Conservation (phyloP, 352 stramenopile genomes). For the Pythium plurisporium region DNA sequence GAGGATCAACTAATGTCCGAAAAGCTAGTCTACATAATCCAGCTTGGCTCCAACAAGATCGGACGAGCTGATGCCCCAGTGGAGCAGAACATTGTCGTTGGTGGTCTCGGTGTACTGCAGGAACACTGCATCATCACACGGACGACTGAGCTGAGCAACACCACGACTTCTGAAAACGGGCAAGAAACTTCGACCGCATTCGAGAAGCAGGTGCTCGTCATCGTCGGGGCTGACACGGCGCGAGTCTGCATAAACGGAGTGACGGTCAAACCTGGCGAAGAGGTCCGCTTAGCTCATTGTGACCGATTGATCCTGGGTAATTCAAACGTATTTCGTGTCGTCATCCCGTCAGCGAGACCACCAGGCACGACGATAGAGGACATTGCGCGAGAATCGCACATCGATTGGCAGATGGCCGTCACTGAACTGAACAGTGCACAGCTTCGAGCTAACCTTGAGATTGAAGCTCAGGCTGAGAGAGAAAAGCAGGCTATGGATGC, state of each 20-base stretch:
- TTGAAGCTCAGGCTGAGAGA: conserved; percentile 51
- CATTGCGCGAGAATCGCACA: conserved; percentile 41
- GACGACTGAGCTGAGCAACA: not conserved
- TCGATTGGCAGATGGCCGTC: conserved; percentile 76
- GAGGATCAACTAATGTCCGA: conserved; percentile 86
- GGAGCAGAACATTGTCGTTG: conserved; percentile 62
- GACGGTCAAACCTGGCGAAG: conserved; percentile 30
- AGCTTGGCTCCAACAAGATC: conserved; percentile 48
- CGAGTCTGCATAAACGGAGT: conserved; percentile 77
- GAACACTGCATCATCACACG: conserved; percentile 50
- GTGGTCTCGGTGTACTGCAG: conserved; percentile 44
- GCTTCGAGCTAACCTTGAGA: conserved; percentile 51
- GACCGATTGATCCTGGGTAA: conserved; percentile 75
- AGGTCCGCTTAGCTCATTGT: conserved; percentile 43
- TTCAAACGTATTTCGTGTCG: conserved; percentile 73
- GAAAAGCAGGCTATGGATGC: conserved; percentile 79
- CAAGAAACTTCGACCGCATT: not conserved
- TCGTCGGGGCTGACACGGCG: conserved; percentile 33
- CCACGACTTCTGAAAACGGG: not conserved
- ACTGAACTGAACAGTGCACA: conserved; percentile 80
- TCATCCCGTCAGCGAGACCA: conserved; percentile 43
- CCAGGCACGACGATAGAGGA: conserved; percentile 25
- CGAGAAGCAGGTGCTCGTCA: conserved; percentile 21
- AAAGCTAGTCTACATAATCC: conserved; percentile 79
- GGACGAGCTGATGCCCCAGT: conserved; percentile 59